Evolutionary conservation across 2,329 filamentous ascomycete species (phyloP), one percentile per base, ranked within the genome.

Genomic region (Penicillium concentricum): DNA sequence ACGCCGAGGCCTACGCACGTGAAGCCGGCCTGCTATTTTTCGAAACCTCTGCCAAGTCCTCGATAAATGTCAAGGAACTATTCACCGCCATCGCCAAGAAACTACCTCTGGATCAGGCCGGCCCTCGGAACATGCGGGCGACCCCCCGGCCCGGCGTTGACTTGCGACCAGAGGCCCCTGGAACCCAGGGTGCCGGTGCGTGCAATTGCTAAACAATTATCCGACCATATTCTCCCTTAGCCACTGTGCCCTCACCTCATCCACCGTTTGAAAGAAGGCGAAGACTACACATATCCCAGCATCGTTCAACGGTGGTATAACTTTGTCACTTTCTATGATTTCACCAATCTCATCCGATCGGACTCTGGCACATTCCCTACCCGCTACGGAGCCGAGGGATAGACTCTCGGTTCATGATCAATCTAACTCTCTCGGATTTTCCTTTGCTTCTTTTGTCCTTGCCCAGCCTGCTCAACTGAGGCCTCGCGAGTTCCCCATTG

Each of bases 41-140:
- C 75, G 94, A 99, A 78, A 99, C 94, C 4, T 97, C 92, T 12
- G 94, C 94, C 64, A 99, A 99, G 83, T 96, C 93, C 37, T 89
- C 92, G 56, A 92, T 96, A 78, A 99, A 99, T 69, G 94, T 99
- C 54, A 86, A 87, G 70, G 94, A 97, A 67, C 83, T 99, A 51
- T 99, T 99, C 78, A 97, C 93, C 41, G 92, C 92, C 57, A 97
- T 99, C 73, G 94, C 94, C 61, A 96, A 93, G 87, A 97, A 96
- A 79, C 83, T 99, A 64, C 94, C 94, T 32, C 87, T 97, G 67
- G 94, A 99, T 72, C 94, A 97, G 78, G 92, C 87, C 49, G 93
- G 92, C n/a, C 91, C 93, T 61, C 86, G 93, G 73, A 92, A 92
- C 74, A 82, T 92, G 72, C 84, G 92, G 67, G 78, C 84, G 56